phyloP scores from a whole-genome alignment of 116 monocot species.

The Phalaenopsis hybrid region DNA sequence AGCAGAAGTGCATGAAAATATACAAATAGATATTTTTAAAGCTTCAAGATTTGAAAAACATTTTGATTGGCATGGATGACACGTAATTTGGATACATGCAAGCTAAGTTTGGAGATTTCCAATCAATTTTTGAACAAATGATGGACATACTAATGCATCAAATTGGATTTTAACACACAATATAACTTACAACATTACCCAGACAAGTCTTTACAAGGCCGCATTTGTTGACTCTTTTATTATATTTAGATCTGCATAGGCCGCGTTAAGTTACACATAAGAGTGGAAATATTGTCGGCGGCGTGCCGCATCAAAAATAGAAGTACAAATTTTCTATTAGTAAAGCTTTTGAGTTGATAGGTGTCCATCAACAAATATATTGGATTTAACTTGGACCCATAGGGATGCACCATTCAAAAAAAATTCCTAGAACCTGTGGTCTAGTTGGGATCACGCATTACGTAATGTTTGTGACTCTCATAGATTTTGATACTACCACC shows the following conservation, averaged over 20 bases:
- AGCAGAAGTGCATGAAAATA: not conserved
- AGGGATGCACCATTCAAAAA: not conserved
- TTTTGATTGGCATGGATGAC: not conserved
- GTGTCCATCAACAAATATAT: not conserved
- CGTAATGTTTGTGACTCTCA: not conserved
- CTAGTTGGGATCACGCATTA: not conserved
- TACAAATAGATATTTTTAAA: not conserved
- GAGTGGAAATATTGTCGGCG: not conserved
- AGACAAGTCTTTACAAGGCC: not conserved
- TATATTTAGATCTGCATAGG: not conserved
- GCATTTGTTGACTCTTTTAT: not conserved
- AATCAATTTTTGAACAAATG: not conserved
- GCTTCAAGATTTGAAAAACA: not conserved
- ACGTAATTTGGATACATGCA: not conserved
- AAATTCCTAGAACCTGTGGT: not conserved
- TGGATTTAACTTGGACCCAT: not conserved
- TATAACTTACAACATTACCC: not conserved
- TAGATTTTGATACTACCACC: not conserved
- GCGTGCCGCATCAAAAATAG: not conserved
- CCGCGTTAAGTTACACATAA: not conserved
- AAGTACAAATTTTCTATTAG: too few species aligned
- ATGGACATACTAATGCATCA: not conserved
- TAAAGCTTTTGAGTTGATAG: too few species aligned
- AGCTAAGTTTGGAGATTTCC: not conserved
- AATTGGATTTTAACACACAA: not conserved